Evolutionary conservation across 2,329 filamentous ascomycete genomes (phyloP).

Genomic region (Cordyceps militaris): DNA sequence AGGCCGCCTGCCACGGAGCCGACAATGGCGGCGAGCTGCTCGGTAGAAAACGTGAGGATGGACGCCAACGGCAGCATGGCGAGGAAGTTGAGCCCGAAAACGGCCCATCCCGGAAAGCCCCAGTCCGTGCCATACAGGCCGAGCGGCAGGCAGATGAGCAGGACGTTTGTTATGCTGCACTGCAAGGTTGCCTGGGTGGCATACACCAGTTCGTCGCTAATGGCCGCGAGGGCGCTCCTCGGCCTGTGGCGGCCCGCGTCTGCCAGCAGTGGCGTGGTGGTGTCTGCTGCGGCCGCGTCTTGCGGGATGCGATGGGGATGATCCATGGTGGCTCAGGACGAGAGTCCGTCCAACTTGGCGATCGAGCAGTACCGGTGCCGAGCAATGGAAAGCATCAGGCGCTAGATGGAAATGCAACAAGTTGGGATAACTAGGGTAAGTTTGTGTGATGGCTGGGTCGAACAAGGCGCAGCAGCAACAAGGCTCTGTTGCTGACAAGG

Average conservation of each 20-base stretch:
- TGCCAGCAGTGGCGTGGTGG: conserved; percentile 6
- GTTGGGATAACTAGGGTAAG: not conserved
- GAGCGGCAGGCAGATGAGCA: conserved; percentile 57
- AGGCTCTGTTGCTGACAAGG: no score
- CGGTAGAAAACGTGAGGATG: conserved; percentile 56
- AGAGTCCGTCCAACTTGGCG: not conserved
- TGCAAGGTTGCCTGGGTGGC: conserved; percentile 11
- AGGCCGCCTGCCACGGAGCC: conserved; percentile 56
- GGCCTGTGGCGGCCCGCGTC: not conserved
- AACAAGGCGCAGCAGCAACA: conserved; percentile 9
- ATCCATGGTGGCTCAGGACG: not conserved
- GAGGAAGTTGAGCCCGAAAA: conserved; percentile 57
- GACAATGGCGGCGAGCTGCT: conserved; percentile 53
- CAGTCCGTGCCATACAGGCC: conserved; percentile 50
- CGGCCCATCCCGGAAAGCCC: conserved; percentile 34
- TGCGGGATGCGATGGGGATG: not conserved
- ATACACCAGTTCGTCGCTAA: conserved; percentile 6
- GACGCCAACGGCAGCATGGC: conserved; percentile 57
- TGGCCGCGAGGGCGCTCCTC: not conserved
- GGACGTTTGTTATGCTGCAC: conserved; percentile 36
- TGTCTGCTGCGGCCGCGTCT: not conserved
- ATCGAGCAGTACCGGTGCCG: not conserved
- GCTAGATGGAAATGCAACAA: not conserved
- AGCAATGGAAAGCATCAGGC: not conserved
- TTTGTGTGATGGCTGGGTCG: not conserved